A percentile compares a stretch with the other conserved stretches of the same genome.
Evolutionary conservation across 2,329 filamentous ascomycete species (phyloP).

Genomic region (Cordyceps tenuipes): DNA sequence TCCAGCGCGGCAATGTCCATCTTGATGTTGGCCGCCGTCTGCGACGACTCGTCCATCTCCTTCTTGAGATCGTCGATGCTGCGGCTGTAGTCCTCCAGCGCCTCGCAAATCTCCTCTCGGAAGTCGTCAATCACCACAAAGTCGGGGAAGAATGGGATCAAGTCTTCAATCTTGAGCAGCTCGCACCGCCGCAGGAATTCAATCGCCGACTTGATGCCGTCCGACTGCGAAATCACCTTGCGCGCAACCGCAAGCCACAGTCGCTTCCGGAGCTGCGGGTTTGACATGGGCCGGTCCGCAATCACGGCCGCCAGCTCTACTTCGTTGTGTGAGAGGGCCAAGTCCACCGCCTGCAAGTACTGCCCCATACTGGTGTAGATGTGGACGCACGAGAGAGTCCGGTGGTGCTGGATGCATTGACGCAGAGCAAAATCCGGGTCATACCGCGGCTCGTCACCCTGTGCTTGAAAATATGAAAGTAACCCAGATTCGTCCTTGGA

Average conservation of each 20-base stretch:
- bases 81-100: slow-evolving; percentile 85
- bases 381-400: slow-evolving; percentile 89
- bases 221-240: slow-evolving; percentile 80
- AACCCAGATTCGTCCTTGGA: slow-evolving; percentile 79
- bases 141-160: slow-evolving; percentile 97
- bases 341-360: slow-evolving; percentile 84
- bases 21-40: slow-evolving; percentile 85
- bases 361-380: slow-evolving; percentile 97
- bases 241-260: slow-evolving; percentile 93
- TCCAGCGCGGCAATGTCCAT: slow-evolving; percentile 80
- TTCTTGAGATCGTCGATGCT: slow-evolving; percentile 81
- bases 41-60: slow-evolving; percentile 92
- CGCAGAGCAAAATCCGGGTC: slow-evolving; percentile 95
- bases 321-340: slow-evolving; percentile 82
- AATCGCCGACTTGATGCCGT: slow-evolving; percentile 86
- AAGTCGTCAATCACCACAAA: slow-evolving; percentile 99
- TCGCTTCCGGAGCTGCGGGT: slow-evolving; percentile 76
- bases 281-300: slow-evolving; percentile 74
- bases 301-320: slow-evolving; percentile 85
- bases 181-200: slow-evolving; percentile 90
- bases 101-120: slow-evolving; percentile 93
- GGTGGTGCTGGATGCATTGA: slow-evolving; percentile 87
- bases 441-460: slow-evolving; percentile 78
- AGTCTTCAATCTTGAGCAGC: slow-evolving; percentile 85
- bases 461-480: slow-evolving; percentile 80